These are phyloP conservation scores for Rhodotorula sphaerocarpa DNA, from an alignment of 768 basidiomycete genomes.

Conservation along the genomic window DNA sequence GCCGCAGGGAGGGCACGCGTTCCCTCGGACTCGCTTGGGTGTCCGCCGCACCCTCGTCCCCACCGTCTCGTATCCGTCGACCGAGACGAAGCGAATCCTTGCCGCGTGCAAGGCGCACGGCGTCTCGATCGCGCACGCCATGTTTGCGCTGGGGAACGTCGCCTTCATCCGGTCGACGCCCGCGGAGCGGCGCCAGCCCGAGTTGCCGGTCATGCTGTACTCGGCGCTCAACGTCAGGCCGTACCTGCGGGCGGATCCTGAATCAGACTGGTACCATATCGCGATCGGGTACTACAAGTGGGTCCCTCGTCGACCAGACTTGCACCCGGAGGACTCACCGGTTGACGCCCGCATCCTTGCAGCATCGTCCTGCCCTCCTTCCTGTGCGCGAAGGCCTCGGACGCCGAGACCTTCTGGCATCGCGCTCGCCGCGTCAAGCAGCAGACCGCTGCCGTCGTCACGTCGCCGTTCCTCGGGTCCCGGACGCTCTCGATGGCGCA, in stretches of 20 bases:
- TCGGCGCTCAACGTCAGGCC: conserved; percentile 73
- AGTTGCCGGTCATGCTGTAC: conserved; percentile 61
- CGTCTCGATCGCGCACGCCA: conserved; percentile 64
- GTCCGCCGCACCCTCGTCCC: conserved; percentile 56
- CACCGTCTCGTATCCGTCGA: conserved; percentile 54
- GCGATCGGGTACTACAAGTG: conserved; percentile 30
- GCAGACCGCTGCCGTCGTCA: conserved; percentile 61
- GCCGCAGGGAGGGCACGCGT: conserved; percentile 58
- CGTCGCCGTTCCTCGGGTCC: conserved; percentile 56
- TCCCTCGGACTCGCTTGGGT: conserved; percentile 49
- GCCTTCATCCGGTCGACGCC: conserved; percentile 57
- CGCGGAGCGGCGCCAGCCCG: neutral
- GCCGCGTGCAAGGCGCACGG: conserved; percentile 62
- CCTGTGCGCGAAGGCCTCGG: conserved; percentile 38
- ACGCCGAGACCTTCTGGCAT: conserved; percentile 59
- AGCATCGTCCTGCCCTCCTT: conserved; percentile 72
- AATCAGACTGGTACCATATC: conserved; percentile 26
- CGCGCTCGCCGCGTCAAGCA: conserved; percentile 60
- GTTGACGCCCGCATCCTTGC: conserved; percentile 57
- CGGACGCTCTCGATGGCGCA: conserved; percentile 60
- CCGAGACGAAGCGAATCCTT: conserved; percentile 57
- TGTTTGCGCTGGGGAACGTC: conserved; percentile 67
- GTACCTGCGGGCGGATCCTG: conserved; percentile 42
- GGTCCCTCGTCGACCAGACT: too few relatives aligned
- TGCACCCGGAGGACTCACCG: too few relatives aligned